Conservation (phyloP, 768 basidiomycete genomes). For the Lactarius quietus region DNA sequence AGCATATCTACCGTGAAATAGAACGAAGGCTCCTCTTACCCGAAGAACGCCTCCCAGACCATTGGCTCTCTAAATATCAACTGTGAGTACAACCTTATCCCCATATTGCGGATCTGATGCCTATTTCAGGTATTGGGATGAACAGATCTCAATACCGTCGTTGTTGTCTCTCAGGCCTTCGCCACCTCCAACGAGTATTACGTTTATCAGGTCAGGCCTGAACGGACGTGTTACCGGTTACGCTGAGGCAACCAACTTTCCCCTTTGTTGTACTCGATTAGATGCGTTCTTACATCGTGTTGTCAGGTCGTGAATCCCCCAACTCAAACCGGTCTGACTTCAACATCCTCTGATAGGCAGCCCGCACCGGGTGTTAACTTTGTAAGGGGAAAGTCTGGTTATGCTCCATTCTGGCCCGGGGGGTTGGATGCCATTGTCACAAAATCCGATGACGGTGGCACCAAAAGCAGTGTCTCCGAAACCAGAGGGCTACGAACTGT, state of each 20-base stretch:
- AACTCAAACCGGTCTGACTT: conserved; percentile 68
- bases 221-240: conserved; percentile 79
- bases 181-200: conserved; percentile 67
- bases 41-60: conserved; percentile 56
- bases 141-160: conserved; percentile 54
- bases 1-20: conserved; percentile 62
- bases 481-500: conserved; percentile 54
- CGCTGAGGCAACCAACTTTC: conserved; percentile 53
- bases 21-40: conserved; percentile 75
- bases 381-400: conserved; percentile 89
- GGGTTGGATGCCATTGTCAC: conserved; percentile 66
- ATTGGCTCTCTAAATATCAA: conserved; percentile 81
- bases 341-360: conserved; percentile 80
- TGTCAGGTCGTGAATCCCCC: conserved; percentile 52
- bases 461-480: conserved; percentile 36
- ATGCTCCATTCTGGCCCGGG: conserved; percentile 93
- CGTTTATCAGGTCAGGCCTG: conserved; percentile 75
- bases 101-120: conserved; percentile 12
- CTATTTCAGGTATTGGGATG: conserved; percentile 65
- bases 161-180: conserved; percentile 65
- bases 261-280: background rate
- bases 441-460: conserved; percentile 16
- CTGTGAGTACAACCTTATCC: conserved; percentile 49
- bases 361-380: conserved; percentile 78
- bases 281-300: background rate